Percentiles rank a stretch among this genome's conserved stretches.
phyloP scores from a whole-genome alignment of 2,329 filamentous ascomycete genomes.

The Calonectria multiphialidica region DNA sequence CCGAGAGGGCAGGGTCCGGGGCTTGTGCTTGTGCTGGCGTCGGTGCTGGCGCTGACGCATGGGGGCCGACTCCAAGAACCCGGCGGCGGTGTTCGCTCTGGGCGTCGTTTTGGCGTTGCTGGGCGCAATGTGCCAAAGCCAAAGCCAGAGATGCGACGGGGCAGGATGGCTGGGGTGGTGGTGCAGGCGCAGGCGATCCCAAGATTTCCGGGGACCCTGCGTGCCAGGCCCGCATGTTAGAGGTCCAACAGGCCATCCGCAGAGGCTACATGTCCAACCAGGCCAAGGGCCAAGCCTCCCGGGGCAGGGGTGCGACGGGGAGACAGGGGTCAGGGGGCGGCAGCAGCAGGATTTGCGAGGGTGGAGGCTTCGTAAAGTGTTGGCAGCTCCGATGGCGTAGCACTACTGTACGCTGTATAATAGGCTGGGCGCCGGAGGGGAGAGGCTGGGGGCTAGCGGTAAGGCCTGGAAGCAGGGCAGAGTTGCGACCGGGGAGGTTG shows the following conservation, averaged over 20 bases:
- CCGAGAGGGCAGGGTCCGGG: constrained; percentile 1
- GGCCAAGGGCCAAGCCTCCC: background rate
- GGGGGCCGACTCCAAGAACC: constrained; percentile 8
- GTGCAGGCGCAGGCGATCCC: background rate
- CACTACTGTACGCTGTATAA: constrained; percentile 13
- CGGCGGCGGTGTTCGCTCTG: background rate
- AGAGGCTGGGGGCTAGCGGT: background rate
- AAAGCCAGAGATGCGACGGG: background rate
- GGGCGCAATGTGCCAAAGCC: constrained; percentile 5
- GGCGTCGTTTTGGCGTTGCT: constrained; percentile 19
- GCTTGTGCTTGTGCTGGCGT: background rate
- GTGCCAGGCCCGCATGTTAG: background rate
- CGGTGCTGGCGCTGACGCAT: constrained; percentile 2
- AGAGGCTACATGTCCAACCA: background rate
- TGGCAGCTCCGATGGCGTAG: constrained; percentile 22
- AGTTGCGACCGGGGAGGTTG: constrained; percentile 7
- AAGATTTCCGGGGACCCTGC: constrained; percentile 18
- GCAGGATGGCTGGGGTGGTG: constrained; percentile 5
- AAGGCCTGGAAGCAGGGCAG: background rate
- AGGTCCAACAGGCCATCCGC: constrained; percentile 12
- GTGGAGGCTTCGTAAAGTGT: constrained; percentile 14
- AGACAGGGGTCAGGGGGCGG: constrained; percentile 15
- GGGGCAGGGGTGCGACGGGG: background rate
- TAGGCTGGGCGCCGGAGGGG: background rate
- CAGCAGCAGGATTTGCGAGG: constrained; percentile 1